Base-by-base conservation (phyloP, 768 basidiomycete species). In the Phanerochaete carnosa region DNA sequence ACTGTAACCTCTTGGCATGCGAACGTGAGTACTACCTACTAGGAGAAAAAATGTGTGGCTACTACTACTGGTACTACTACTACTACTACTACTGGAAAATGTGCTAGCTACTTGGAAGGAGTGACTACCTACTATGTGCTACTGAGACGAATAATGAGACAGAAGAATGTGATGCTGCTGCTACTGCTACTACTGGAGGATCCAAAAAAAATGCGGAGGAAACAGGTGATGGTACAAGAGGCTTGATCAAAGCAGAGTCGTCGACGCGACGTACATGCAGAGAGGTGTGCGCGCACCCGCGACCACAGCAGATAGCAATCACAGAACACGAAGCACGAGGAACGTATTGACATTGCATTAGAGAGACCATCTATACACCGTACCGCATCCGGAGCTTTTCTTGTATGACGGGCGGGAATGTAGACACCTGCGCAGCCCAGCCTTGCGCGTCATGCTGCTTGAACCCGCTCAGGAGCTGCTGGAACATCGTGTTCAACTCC, bases 401-500 rank as follows among this genome's bases (percentile, higher is more conserved):
- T 74, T 91, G 90, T 65, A 98, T 95, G 19, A 83, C 84, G 23
- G 90, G 90, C 32, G 96, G 97, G 79, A 97, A 95, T 7, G 83
- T 79, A 6, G 87, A 73, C 47, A 94, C 85, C 70, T 94, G 92
- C 3, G 86, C 84, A 29, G 85, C 83, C 97, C 97, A 99, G 13
- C 88, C 89, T 33, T 85, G 80, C 43, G 88, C 85, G 64, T 94
- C 87, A 72, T 95, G 92, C 67, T 86, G 83, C 79, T 94, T 94
- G 83, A 98, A 95, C 15, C 93, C 94, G 62, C 81, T 83, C 57
- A 99, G 77, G 52, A 99, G 82, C 74, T 89, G 85, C 70, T 87
- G 84, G 85, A 99, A 99, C 94, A 97, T 98, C 51, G 79, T 79
- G 72, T 97, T 94, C 60, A 99, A 83, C 75, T 96, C 93, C 12